Evolutionary conservation across 345 rosid species (phyloP), one percentile per base, ranked within the genome.

Genomic region (Lepidium didymum): DNA sequence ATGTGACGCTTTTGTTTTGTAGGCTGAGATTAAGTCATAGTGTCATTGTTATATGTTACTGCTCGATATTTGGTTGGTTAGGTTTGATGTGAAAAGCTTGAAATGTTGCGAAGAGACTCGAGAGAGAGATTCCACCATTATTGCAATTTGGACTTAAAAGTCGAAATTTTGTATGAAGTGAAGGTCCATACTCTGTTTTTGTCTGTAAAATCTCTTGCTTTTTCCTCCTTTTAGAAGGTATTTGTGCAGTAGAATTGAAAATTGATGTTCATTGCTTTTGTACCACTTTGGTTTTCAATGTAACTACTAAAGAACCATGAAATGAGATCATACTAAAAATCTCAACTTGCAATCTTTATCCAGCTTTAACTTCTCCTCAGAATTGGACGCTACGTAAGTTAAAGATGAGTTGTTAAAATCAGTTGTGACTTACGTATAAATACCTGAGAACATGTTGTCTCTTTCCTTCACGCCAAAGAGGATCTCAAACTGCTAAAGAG

Each of bases 241-340:
- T 4, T 1, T 50, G 31, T 19, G 55, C 57, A 27, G 27, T 68
- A 62, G 51, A 68, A 27, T n/a, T 27, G 37, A 6, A 50, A 33
- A 43, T 61, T 59, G 31, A 45, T 44, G 23, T 36, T 58, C 37
- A 1, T 12, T 14, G 53, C 23, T 19, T 40, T 37, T 38, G 40
- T 91, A 34, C 91, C 96, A 49, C 85, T 84, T 35, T 63, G 69
- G 50, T 88, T 88, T 76, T 73, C 86, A 2, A 43, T 87, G 61
- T 84, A 83, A 76, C 71, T 88, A 59, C 73, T 68, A 76, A 81
- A 59, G 58, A 52, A 52, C 38, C 81, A 70, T 8, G 76, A 64
- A 29, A 62, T 61, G 12, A 78, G 56, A 4, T 21, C 31, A 27
- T 27, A 27, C 0, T 27, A 27, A 27, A 25, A 29, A 23, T 31